A percentile compares a stretch with the other conserved stretches of the same genome.
Conservation (phyloP, 2,329 filamentous ascomycete species). For the Talaromyces sp. region DNA sequence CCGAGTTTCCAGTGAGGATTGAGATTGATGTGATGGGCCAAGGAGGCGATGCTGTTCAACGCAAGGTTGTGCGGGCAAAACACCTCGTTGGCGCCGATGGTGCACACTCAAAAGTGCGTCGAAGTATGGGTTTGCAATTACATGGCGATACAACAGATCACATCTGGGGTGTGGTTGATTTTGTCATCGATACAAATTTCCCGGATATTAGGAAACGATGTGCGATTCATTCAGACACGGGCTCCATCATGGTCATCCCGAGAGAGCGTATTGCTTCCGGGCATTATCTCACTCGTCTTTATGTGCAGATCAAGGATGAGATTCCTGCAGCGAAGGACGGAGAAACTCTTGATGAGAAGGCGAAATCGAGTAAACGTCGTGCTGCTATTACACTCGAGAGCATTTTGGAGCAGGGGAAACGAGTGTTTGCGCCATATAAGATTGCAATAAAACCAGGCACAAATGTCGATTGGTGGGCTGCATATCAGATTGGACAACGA, state of each 20-base stretch:
- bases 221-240: conserved; percentile 70
- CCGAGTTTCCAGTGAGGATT: conserved; percentile 38
- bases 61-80: conserved; percentile 58
- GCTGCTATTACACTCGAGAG: conserved; percentile 57
- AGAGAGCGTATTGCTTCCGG: conserved; percentile 61
- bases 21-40: conserved; percentile 33
- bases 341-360: conserved; percentile 59
- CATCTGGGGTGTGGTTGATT: conserved; percentile 75
- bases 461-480: conserved; percentile 70
- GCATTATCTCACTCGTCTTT: conserved; percentile 69
- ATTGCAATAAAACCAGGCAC: conserved; percentile 60
- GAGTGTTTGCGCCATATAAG: conserved; percentile 64
- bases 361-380: conserved; percentile 49
- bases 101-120: conserved; percentile 64
- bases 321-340: conserved; percentile 38
- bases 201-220: conserved; percentile 79
- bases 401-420: conserved; percentile 65
- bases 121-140: conserved; percentile 52
- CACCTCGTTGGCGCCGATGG: conserved; percentile 73
- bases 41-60: neutral
- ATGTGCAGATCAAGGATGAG: conserved; percentile 47
- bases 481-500: conserved; percentile 74
- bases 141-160: conserved; percentile 68
- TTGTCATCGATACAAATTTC: conserved; percentile 70
- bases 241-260: conserved; percentile 78